Evolutionary conservation across 108 stramenopile genomes (phyloP).

Genomic region (Heterococcus sp.): DNA sequence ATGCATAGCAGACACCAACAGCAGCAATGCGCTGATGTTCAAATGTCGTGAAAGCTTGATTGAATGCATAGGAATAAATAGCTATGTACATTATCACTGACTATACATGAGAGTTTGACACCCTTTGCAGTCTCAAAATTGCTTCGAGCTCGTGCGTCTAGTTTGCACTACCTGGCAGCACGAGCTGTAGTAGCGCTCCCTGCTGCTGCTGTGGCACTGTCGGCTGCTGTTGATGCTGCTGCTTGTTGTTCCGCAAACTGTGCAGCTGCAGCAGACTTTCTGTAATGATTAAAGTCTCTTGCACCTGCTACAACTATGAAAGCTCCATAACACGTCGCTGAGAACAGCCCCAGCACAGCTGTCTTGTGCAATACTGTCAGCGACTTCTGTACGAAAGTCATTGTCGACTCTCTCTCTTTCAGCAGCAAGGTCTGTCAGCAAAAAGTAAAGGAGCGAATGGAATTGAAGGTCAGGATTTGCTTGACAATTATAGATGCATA

Average conservation of each 20-base stretch:
- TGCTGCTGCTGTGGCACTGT: background rate
- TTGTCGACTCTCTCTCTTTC: no score
- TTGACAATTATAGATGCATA: no score
- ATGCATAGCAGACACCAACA: no score
- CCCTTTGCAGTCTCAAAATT: background rate
- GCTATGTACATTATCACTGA: background rate
- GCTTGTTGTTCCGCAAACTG: background rate
- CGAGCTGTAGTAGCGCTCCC: background rate
- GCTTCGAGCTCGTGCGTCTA: background rate
- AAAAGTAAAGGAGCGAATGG: no score
- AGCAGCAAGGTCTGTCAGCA: no score
- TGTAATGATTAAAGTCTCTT: background rate
- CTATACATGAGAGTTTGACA: background rate
- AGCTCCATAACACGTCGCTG: background rate
- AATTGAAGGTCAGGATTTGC: no score
- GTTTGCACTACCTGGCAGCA: background rate
- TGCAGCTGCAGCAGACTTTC: no score
- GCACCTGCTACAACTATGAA: background rate
- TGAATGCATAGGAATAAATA: no score
- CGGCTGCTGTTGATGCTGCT: background rate
- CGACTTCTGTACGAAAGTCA: background rate
- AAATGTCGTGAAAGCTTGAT: no score
- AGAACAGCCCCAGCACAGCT: background rate
- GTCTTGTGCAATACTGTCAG: background rate
- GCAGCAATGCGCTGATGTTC: no score